Evolutionary conservation across 495 filamentous ascomycete species (phyloP).

Genomic region (Physcia stellaris): DNA sequence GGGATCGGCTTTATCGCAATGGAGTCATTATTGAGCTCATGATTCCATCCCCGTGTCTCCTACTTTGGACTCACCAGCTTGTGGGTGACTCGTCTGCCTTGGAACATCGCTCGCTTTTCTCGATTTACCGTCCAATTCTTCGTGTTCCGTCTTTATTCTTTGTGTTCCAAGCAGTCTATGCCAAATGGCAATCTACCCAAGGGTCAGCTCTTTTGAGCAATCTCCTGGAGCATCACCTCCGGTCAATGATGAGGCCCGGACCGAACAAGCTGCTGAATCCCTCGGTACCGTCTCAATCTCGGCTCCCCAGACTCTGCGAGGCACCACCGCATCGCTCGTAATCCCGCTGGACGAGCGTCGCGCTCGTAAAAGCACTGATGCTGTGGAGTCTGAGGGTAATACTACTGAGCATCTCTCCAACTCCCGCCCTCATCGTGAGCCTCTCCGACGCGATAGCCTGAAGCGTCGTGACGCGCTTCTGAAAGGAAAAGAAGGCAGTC

Average conservation of each 20-base stretch:
- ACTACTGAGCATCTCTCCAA: slow-evolving; percentile 2
- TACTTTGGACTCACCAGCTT: too few species aligned
- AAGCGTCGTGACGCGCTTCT: slow-evolving; percentile 63
- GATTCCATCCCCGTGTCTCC: too few species aligned
- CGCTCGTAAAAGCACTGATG: neutral
- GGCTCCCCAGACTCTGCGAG: slow-evolving; percentile 19
- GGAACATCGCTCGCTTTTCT: too few species aligned
- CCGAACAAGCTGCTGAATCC: slow-evolving; percentile 34
- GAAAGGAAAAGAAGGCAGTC: slow-evolving; percentile 88
- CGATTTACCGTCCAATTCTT: too few species aligned
- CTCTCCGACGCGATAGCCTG: slow-evolving; percentile 43
- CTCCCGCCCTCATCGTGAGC: slow-evolving; percentile 30
- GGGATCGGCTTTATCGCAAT: too few species aligned
- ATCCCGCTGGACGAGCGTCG: slow-evolving; percentile 35
- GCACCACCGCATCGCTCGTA: slow-evolving; percentile 28
- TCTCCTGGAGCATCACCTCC: too few species aligned
- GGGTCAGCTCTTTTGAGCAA: too few species aligned
- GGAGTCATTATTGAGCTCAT: too few species aligned
- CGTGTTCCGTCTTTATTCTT: too few species aligned
- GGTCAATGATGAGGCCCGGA: slow-evolving; percentile 37
- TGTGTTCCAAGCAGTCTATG: too few species aligned
- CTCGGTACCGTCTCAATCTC: slow-evolving; percentile 29
- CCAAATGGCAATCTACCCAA: slow-evolving; percentile 16
- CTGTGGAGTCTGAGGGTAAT: neutral
- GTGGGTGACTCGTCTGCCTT: too few species aligned